Conservation (phyloP, 805 yeast species). For the Crinitomyces ghanaensis region DNA sequence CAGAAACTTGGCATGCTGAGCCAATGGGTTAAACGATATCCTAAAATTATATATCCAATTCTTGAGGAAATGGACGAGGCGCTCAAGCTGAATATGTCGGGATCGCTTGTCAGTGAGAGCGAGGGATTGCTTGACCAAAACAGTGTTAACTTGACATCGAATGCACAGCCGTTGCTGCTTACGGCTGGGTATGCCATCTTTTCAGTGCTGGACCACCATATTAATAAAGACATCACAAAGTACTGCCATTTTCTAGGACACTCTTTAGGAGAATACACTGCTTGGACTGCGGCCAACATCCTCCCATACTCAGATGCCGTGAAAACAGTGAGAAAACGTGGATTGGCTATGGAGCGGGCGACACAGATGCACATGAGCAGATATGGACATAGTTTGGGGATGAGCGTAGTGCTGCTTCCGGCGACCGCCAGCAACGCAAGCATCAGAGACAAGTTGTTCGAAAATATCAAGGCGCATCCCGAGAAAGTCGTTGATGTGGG, state of each 20-base stretch:
- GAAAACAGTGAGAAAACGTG: constrained; percentile 35
- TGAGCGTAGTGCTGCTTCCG: constrained; percentile 10
- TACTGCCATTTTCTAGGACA: constrained; percentile 32
- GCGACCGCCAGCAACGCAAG: background rate
- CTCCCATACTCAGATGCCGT: constrained; percentile 29
- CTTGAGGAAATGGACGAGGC: constrained; percentile 23
- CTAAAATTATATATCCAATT: constrained; percentile 18
- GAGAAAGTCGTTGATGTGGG: constrained; percentile 29
- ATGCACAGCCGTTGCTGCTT: constrained; percentile 46
- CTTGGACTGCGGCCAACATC: constrained; percentile 30
- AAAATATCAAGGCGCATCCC: background rate
- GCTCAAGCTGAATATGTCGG: constrained; percentile 12
- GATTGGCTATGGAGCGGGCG: constrained; percentile 34
- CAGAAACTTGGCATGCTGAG: constrained; percentile 25
- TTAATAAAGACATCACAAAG: constrained; percentile 12
- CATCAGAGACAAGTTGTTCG: too few species aligned
- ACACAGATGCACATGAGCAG: constrained; percentile 7
- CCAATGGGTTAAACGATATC: constrained; percentile 14
- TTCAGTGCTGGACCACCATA: constrained; percentile 18
- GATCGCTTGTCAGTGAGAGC: constrained; percentile 12
- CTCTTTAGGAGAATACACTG: constrained; percentile 42
- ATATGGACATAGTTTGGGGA: constrained; percentile 6
- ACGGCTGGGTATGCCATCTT: constrained; percentile 30
- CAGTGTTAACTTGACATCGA: constrained; percentile 28
- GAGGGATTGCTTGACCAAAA: constrained; percentile 4